Evolutionary conservation across 2,329 filamentous ascomycete genomes (phyloP).

Genomic region (Ophiocordyceps camponoti-saundersi): DNA sequence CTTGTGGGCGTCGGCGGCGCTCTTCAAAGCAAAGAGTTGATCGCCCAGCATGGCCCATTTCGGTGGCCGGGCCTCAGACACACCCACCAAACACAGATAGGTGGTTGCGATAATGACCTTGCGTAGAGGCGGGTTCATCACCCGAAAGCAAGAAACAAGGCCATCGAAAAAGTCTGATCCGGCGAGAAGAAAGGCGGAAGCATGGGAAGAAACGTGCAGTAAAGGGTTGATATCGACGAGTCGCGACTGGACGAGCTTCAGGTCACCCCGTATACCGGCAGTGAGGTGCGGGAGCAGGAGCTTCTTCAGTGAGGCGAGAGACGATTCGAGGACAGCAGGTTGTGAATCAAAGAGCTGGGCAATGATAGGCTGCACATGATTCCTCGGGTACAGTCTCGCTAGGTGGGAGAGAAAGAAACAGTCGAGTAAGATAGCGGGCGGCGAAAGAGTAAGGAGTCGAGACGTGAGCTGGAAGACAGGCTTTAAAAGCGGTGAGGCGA

Average conservation of each 20-base stretch:
- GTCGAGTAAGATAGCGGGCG: constrained; percentile 32
- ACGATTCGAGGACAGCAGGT: constrained; percentile 30
- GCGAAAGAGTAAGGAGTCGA: constrained; percentile 29
- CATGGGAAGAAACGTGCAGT: constrained; percentile 40
- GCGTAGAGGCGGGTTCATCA: constrained; percentile 45
- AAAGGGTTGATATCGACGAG: constrained; percentile 46
- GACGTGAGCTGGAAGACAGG: constrained; percentile 47
- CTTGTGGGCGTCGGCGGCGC: constrained; percentile 48
- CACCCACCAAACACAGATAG: constrained; percentile 58
- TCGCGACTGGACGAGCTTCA: constrained; percentile 34
- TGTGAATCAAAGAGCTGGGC: constrained; percentile 32
- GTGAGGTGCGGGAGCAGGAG: constrained; percentile 47
- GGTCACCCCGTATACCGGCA: constrained; percentile 35
- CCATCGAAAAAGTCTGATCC: constrained; percentile 81
- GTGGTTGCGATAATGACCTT: constrained; percentile 53
- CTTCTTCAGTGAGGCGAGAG: constrained; percentile 42
- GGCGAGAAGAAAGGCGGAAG: constrained; percentile 50
- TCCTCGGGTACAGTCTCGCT: constrained; percentile 48
- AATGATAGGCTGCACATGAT: constrained; percentile 34
- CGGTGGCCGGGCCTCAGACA: constrained; percentile 48
- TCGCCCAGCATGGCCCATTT: constrained; percentile 66
- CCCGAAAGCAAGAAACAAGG: constrained; percentile 46
- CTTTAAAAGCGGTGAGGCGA: constrained; percentile 35
- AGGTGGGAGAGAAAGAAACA: constrained; percentile 57
- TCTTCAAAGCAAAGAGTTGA: constrained; percentile 66